phyloP scores from a whole-genome alignment of 2,329 filamentous ascomycete genomes.

The Fonsecaea multimorphosa region DNA sequence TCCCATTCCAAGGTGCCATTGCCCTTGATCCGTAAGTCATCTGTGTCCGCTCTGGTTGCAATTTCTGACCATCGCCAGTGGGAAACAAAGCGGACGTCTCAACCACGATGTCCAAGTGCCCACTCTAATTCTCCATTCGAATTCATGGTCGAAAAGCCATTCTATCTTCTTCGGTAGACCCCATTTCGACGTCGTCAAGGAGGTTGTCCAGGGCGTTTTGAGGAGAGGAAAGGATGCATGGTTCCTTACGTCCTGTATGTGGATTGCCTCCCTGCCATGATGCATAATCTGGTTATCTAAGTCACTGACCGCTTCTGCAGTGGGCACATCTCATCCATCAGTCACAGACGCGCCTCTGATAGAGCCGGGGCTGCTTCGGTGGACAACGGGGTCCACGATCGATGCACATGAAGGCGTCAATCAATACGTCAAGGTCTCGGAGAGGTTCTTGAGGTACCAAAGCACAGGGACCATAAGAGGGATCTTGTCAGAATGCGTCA shows the following conservation, averaged over 20 bases:
- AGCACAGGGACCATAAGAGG: conserved; percentile 51
- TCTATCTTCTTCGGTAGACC: conserved; percentile 67
- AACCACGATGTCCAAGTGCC: conserved; percentile 66
- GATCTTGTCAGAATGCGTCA: conserved; percentile 58
- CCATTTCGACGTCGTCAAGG: conserved; percentile 68
- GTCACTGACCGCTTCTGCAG: conserved; percentile 19
- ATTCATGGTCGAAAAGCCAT: conserved; percentile 66
- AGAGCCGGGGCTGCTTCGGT: conserved; percentile 65
- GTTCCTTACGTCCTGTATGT: conserved; percentile 58
- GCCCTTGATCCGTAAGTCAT: conserved; percentile 62
- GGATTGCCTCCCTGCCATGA: neutral
- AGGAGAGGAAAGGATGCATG: conserved; percentile 52
- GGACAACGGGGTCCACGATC: conserved; percentile 67
- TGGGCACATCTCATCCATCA: conserved; percentile 66
- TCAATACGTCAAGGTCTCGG: conserved; percentile 66
- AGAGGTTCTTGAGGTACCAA: conserved; percentile 63
- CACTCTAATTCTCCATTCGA: conserved; percentile 66
- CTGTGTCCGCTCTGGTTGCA: neutral
- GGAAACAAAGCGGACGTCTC: conserved; percentile 67
- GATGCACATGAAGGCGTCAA: conserved; percentile 61
- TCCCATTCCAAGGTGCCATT: conserved; percentile 63
- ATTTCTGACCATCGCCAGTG: conserved; percentile 40
- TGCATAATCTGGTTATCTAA: neutral
- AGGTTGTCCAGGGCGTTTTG: conserved; percentile 59
- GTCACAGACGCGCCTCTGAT: conserved; percentile 71